Evolutionary conservation across 768 basidiomycete species (phyloP).

Genomic region (Mrakia blollopis): DNA sequence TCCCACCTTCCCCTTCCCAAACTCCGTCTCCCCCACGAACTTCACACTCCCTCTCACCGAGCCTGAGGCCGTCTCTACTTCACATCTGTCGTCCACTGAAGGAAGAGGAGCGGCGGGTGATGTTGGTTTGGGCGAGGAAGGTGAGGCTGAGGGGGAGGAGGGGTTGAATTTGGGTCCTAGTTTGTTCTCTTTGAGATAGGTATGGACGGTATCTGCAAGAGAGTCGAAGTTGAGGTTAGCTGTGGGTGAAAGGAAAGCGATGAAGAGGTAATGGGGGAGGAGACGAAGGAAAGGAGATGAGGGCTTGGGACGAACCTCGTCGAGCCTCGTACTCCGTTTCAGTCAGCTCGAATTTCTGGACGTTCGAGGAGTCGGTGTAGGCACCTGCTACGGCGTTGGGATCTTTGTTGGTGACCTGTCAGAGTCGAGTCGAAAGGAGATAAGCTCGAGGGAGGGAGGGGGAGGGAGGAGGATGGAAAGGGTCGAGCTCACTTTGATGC

Average conservation of each 20-base stretch:
- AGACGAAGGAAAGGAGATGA: not conserved
- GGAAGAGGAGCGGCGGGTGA: not conserved
- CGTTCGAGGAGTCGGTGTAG: conserved; percentile 73
- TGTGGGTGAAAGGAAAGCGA: too few species aligned
- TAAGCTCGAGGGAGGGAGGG: not conserved
- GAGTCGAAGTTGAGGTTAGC: too few species aligned
- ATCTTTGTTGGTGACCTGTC: conserved; percentile 67
- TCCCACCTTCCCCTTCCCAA: conserved; percentile 52
- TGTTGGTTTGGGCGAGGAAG: conserved; percentile 39
- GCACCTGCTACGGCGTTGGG: conserved; percentile 73
- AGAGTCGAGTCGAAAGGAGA: not conserved
- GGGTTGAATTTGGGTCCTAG: conserved; percentile 74
- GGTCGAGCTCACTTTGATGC: conserved; percentile 62
- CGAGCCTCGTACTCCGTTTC: conserved; percentile 74
- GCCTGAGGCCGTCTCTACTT: conserved; percentile 66
- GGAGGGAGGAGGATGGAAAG: not conserved
- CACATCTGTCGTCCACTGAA: conserved; percentile 65
- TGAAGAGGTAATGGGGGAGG: too few species aligned
- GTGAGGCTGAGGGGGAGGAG: not conserved
- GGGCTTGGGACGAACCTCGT: conserved; percentile 52
- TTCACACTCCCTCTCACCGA: conserved; percentile 75
- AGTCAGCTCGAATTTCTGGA: conserved; percentile 88
- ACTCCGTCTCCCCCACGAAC: conserved; percentile 76
- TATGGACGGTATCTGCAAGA: conserved; percentile 73
- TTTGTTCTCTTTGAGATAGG: conserved; percentile 78